A percentile compares a stretch with the other conserved stretches of the same genome.
phyloP scores from a whole-genome alignment of 345 rosid species.

The Pseudoturritis turrita region DNA sequence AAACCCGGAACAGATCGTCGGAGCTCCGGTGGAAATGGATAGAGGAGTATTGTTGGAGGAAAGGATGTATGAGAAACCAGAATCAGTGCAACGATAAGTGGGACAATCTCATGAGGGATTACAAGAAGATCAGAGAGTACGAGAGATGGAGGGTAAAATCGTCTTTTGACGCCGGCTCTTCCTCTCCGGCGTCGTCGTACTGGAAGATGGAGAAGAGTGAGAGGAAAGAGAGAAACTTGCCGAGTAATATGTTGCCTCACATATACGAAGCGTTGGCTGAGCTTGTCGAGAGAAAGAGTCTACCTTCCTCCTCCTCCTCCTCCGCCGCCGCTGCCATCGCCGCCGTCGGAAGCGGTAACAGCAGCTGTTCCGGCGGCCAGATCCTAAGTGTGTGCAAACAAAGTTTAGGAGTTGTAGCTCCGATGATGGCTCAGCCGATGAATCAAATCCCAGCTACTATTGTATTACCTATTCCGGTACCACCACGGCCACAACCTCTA shows the following conservation, averaged over 20 bases:
- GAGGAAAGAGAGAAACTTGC: constrained; percentile 63
- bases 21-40: constrained; percentile 94
- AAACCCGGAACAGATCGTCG: constrained; percentile 28
- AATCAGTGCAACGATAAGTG: constrained; percentile 91
- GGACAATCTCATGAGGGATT: constrained; percentile 89
- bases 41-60: constrained; percentile 68
- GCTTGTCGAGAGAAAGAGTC: constrained; percentile 50
- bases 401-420: constrained; percentile 19
- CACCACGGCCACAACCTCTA: constrained; percentile 16
- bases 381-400: constrained; percentile 3
- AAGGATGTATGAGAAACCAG: constrained; percentile 62
- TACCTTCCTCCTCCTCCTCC: background rate
- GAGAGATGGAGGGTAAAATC: constrained; percentile 33
- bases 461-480: constrained; percentile 23
- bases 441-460: constrained; percentile 21
- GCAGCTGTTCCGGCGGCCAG: background rate
- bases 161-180: constrained; percentile 1
- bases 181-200: constrained; percentile 29
- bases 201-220: constrained; percentile 71
- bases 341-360: background rate
- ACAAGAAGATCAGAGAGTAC: constrained; percentile 77
- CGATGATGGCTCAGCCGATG: constrained; percentile 28
- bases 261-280: constrained; percentile 56
- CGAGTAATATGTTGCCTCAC: constrained; percentile 56
- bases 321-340: background rate